These are phyloP conservation scores for Penicillium nucicola DNA, from an alignment of 495 filamentous ascomycete species.

Conservation along the genomic window DNA sequence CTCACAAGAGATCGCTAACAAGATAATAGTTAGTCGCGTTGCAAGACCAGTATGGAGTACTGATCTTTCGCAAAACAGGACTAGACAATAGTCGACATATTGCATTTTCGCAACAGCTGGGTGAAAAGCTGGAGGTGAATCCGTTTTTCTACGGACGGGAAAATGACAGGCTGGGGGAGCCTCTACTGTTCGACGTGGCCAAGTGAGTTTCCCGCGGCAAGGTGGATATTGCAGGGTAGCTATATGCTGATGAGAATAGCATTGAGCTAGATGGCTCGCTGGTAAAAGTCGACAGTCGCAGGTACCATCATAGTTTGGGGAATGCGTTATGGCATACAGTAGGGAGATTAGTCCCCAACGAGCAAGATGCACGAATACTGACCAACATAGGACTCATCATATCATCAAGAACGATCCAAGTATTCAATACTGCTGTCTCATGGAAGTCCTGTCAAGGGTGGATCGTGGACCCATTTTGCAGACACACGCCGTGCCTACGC, in stretches of 20 bases:
- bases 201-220: conserved; percentile 8
- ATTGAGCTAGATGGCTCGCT: conserved; percentile 20
- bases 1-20: neutral
- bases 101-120: conserved; percentile 19
- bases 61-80: conserved; percentile 18
- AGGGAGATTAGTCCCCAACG: neutral
- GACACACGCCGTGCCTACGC: conserved; percentile 14
- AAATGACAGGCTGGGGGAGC: conserved; percentile 17
- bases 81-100: conserved; percentile 17
- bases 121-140: conserved; percentile 19
- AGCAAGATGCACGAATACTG: too few relatives aligned
- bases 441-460: conserved; percentile 14
- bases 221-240: neutral
- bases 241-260: neutral
- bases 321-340: conserved; percentile 24
- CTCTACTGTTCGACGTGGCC: conserved; percentile 17
- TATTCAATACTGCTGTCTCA: conserved; percentile 23
- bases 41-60: conserved; percentile 16
- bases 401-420: conserved; percentile 22
- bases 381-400: conserved; percentile 11
- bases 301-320: conserved; percentile 21
- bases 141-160: conserved; percentile 22
- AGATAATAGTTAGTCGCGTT: conserved; percentile 10
- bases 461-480: conserved; percentile 24
- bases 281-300: conserved; percentile 15